Evolutionary conservation across 176 grass and related monocot species (phyloP), one percentile per base, ranked within the genome.

Genomic region (Bothriochloa decipiens): DNA sequence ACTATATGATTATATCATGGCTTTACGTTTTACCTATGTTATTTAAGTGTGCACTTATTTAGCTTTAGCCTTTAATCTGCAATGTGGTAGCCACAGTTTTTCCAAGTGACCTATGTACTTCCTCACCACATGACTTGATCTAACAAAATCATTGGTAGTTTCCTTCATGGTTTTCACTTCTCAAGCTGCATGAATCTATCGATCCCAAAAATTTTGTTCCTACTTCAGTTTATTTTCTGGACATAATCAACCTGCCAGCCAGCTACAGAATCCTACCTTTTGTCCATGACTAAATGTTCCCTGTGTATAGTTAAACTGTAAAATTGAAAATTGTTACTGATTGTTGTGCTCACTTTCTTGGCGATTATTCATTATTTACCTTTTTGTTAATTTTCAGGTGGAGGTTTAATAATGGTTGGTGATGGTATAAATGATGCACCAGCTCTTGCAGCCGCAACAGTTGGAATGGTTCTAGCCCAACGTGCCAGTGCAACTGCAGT

Each of bases 351-450:
- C 20, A 36, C 20, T 46, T 87, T 27, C 53, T 18, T 55, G 15
- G 14, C 52, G 36, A 36, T 27, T 82, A 60, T n/a, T 76, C 29
- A 80, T 84, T 64, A 41, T 87, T 23, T 52, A 64, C 22, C 9
- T 18, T 66, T 42, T 13, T 84, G 53, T 84, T 69, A 66, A 7
- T 61, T 68, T 87, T 9, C 87, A 98, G 96, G 84, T 79, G 92
- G 91, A 73, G 96, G 96, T 64, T 85, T 98, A 85, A 98, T 98
- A 88, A 98, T 98, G 96, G 96, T 98, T 8, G 96, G 96, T 72
- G 96, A 98, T 88, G 96, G 96, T 76, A 98, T 98, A 86, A 98
- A 98, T 87, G 96, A 98, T 83, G 96, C 96, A 9, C 96, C 96
- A 77, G 96, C 93, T 58, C 93, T 98, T 58, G 96, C 96, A 43